Percentiles rank a stretch among this genome's conserved stretches.
Conservation (phyloP, 129 eudicot species). For the Lactuca saligna region DNA sequence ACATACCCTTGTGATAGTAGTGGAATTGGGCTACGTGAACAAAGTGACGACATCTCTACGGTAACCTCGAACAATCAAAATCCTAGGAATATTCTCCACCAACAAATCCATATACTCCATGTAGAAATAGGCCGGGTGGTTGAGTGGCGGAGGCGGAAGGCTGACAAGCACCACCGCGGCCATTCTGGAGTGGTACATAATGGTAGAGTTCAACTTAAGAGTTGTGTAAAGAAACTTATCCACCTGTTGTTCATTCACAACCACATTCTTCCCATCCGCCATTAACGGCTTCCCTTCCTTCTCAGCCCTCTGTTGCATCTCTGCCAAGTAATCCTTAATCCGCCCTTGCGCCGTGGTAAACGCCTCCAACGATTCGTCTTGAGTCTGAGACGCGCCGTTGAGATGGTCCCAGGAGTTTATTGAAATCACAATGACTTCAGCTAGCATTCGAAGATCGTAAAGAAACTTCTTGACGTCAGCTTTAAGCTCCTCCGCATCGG, state of each 20-base stretch:
- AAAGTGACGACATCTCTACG: constrained; percentile 83
- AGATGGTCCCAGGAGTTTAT: constrained; percentile 79
- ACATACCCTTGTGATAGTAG: neutral
- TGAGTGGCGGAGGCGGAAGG: constrained; percentile 76
- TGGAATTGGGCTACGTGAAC: constrained; percentile 47
- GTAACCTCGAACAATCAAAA: constrained; percentile 85
- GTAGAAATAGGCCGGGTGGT: constrained; percentile 78
- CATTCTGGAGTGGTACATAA: constrained; percentile 72
- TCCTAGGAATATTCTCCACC: constrained; percentile 91
- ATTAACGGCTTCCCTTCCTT: constrained; percentile 50
- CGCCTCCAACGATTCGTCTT: constrained; percentile 78
- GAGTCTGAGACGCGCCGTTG: constrained; percentile 40
- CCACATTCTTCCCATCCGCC: constrained; percentile 71
- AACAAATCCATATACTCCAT: constrained; percentile 93
- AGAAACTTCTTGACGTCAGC: constrained; percentile 84
- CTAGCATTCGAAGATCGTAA: constrained; percentile 89
- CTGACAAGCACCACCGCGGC: constrained; percentile 92
- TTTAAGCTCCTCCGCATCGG: constrained; percentile 77
- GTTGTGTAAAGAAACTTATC: constrained; percentile 77
- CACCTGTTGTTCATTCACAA: constrained; percentile 68
- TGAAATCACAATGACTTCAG: constrained; percentile 85
- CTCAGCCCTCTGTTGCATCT: constrained; percentile 46
- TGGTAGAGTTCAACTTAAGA: constrained; percentile 67
- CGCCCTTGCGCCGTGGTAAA: constrained; percentile 63
- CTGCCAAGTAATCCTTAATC: constrained; percentile 42